These are phyloP conservation scores for Elsinoe batatas DNA, from an alignment of 2,329 filamentous ascomycete species.

Conservation along the genomic window DNA sequence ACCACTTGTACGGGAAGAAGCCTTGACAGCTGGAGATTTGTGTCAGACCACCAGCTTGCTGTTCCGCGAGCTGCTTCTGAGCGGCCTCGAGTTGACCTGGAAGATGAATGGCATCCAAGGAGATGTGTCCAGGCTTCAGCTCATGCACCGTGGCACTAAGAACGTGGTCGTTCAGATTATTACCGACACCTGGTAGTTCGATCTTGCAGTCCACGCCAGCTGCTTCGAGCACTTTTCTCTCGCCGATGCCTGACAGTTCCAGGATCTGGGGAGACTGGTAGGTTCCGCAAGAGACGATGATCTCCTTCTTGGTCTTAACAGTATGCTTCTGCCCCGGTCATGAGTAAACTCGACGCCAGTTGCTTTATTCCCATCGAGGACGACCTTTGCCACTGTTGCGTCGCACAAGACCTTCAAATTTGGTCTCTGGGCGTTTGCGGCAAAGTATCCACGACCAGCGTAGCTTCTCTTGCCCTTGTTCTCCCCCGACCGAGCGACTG, in stretches of 20 bases:
- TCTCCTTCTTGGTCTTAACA: conserved; percentile 34
- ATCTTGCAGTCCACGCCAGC: conserved; percentile 35
- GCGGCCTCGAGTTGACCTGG: conserved; percentile 25
- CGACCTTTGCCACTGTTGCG: conserved; percentile 21
- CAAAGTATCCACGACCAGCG: conserved; percentile 29
- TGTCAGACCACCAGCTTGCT: conserved; percentile 25
- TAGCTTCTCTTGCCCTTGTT: conserved; percentile 29
- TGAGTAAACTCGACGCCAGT: conserved; percentile 34
- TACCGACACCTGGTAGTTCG: conserved; percentile 35
- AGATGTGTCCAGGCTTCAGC: conserved; percentile 22
- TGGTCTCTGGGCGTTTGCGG: conserved; percentile 27
- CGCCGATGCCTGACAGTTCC: conserved; percentile 50
- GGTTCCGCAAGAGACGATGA: conserved; percentile 48
- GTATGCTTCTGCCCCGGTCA: conserved; percentile 27
- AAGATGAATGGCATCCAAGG: conserved; percentile 24
- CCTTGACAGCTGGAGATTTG: conserved; percentile 27
- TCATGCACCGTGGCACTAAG: conserved; percentile 19
- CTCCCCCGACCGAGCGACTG: conserved; percentile 21
- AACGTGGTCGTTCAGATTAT: conserved; percentile 19
- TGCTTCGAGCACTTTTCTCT: conserved; percentile 30
- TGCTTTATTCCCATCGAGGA: conserved; percentile 23
- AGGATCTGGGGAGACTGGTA: conserved; percentile 46
- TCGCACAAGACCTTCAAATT: conserved; percentile 35
- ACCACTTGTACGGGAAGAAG: conserved; percentile 29
- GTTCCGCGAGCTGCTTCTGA: conserved; percentile 26